Evolutionary conservation across 2,329 filamentous ascomycete species (phyloP), one percentile per base, ranked within the genome.

Genomic region (Rugonectria rugulosa): DNA sequence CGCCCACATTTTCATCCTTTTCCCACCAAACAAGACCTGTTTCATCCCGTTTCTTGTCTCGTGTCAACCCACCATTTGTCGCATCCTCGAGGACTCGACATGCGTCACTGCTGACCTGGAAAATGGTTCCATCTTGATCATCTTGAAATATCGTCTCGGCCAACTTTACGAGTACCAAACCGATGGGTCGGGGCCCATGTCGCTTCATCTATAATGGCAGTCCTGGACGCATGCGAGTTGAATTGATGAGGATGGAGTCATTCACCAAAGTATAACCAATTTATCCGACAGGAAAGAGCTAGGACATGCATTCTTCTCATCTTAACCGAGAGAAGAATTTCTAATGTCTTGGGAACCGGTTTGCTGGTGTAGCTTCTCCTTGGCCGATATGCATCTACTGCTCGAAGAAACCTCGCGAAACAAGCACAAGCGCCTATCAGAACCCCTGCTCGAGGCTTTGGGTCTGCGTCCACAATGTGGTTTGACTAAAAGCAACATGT

Each of bases 391-490:
- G 32, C 21, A 23, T 34, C 12, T 40, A 21, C 20, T 20, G 32
- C 26, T 50, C 26, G 24, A 41, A 51, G 46, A 61, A 55, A 61
- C 52, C 49, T 51, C 31, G 49, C 57, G 57, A 62, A 63, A 62
- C 60, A 61, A 46, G 61, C n/a, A n/a, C n/a, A n/a, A 26, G 42
- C 48, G 53, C 43, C 15, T 50, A 36, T 26, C 12, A 46, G 32
- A 53, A 59, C 51, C 54, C 60, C 50, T 53, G 52, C 45, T 45
- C 41, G 34, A 51, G 19, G 31, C 42, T 34, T n/a, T n/a, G n/a
- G n/a, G n/a, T n/a, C n/a, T n/a, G n/a, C n/a, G n/a, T n/a, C n/a
- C n/a, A n/a, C n/a, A n/a, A n/a, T n/a, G n/a, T n/a, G n/a, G n/a
- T n/a, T n/a, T n/a, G n/a, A n/a, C n/a, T n/a, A n/a, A n/a, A n/a